Conservation (phyloP, 768 basidiomycete genomes). For the Cyclocybe cylindracea region DNA sequence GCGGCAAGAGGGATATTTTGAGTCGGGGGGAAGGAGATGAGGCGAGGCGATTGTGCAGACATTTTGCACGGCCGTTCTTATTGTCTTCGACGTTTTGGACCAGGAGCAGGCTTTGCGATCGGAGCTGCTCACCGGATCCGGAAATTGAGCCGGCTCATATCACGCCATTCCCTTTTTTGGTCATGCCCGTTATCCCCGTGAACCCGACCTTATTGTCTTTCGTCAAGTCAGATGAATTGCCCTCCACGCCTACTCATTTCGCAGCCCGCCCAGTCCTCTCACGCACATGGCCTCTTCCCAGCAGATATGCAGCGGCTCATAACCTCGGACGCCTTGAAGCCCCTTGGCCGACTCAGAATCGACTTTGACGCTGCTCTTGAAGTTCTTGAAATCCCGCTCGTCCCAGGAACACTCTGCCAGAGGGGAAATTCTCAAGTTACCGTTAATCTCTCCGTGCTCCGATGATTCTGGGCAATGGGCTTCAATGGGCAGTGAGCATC, state of each 20-base stretch:
- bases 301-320: not conserved
- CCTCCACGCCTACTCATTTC: conserved; percentile 9
- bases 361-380: not conserved
- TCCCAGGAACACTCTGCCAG: too few species aligned
- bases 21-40: conserved; percentile 13
- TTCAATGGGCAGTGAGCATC: not conserved
- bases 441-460: not conserved
- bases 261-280: conserved; percentile 2
- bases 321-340: not conserved
- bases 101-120: conserved; percentile 6
- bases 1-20: conserved; percentile 1
- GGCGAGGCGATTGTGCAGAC: conserved; percentile 11
- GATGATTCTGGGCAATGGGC: not conserved
- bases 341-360: not conserved
- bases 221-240: conserved; percentile 6
- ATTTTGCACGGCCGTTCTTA: conserved; percentile 31
- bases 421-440: too few species aligned
- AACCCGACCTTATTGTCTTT: conserved; percentile 25
- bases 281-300: not conserved
- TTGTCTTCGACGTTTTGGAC: conserved; percentile 27
- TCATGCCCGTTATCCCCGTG: conserved; percentile 11
- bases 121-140: conserved; percentile 5
- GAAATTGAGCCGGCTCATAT: conserved; percentile 12
- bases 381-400: not conserved
- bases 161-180: conserved; percentile 9